Base-by-base conservation (phyloP, 768 basidiomycete genomes). In the Panaeolus cyanescens region DNA sequence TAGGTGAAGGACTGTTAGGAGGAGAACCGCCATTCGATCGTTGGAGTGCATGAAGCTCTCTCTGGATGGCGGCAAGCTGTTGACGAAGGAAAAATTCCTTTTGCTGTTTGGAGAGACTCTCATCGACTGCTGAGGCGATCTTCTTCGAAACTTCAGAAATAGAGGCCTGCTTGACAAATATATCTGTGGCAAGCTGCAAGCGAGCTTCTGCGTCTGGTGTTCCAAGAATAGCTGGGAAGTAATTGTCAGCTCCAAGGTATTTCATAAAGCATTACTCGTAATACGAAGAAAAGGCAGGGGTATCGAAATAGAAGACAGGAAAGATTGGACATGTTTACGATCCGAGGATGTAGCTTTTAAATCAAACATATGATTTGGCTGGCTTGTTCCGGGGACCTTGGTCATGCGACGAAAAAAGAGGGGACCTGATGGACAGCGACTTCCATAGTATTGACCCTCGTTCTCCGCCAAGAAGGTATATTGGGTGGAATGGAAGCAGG, bases 81-180 rank as follows among this genome's bases (percentile, higher is more conserved):
- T 93, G 92, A 22, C 91, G 86, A 2, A 94, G 81, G 77, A 92
- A 93, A 68, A 89, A 90, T 62, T 93, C 92, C 68, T 93, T 93
- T 74, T 94, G 92, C 67, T 93, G 92, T 59, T 91, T 92, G 25
- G 90, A 91, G n/a, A 93, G 81, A 4, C 87, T 87, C 70, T 94
- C 92, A 64, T 92, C 91, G 10, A 94, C 89, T 20, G 90, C 87
- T 31, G 85, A 83, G 4, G 90, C 87, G 56, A 94, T 91, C 78
- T 91, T 93, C 70, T 87, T 86, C 15, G 89, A 85, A 0, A 94
- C 90, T 71, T 94, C 92, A 20, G 86, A 85, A 32, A 93, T 92
- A 39, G 90, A 90, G 2, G 86, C 78, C 56, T 89, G 88, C 67
- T 92, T 93, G 50, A 86, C 73, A 69, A 93, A 89, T 10, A 93